A percentile compares a stretch with the other conserved stretches of the same genome.
Conservation (phyloP, 208 protist species). For the Wallacemonas sp. region DNA sequence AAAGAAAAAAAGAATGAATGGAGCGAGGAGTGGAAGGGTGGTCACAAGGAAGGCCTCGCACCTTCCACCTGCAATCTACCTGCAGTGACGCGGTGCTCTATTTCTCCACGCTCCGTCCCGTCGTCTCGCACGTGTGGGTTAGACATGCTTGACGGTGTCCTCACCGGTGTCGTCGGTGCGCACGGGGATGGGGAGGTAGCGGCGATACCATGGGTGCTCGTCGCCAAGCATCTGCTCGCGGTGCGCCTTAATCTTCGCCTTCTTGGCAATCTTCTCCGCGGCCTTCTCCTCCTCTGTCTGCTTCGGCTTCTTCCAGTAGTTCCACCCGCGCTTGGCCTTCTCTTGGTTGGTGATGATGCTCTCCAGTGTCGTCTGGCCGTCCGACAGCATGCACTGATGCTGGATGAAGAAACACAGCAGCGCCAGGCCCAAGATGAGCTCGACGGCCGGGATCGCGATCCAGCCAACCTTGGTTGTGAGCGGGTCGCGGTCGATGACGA, state of each 20-base stretch:
- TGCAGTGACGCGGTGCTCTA: no score
- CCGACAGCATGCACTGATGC: constrained; percentile 32
- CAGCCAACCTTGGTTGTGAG: constrained; percentile 26
- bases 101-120: constrained; percentile 4
- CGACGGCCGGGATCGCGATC: constrained; percentile 27
- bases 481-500: constrained; percentile 31
- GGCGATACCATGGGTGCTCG: constrained; percentile 42
- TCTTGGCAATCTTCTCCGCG: constrained; percentile 2
- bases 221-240: constrained; percentile 28
- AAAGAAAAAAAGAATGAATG: background rate
- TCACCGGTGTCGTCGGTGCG: constrained; percentile 37
- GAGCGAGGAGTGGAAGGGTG: background rate
- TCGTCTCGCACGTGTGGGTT: background rate
- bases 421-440: constrained; percentile 23
- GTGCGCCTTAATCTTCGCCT: constrained; percentile 27
- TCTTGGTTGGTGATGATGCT: constrained; percentile 23
- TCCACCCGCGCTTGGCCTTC: background rate
- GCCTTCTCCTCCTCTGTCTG: constrained; percentile 21
- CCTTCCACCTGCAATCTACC: no score
- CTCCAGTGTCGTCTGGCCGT: constrained; percentile 52
- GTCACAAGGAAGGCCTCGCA: no score
- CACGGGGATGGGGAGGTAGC: constrained; percentile 33
- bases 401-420: constrained; percentile 36
- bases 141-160: constrained; percentile 19
- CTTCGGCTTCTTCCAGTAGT: background rate